phyloP scores from a whole-genome alignment of 139 green algal genomes.

The Astrephomene gubernaculifera region DNA sequence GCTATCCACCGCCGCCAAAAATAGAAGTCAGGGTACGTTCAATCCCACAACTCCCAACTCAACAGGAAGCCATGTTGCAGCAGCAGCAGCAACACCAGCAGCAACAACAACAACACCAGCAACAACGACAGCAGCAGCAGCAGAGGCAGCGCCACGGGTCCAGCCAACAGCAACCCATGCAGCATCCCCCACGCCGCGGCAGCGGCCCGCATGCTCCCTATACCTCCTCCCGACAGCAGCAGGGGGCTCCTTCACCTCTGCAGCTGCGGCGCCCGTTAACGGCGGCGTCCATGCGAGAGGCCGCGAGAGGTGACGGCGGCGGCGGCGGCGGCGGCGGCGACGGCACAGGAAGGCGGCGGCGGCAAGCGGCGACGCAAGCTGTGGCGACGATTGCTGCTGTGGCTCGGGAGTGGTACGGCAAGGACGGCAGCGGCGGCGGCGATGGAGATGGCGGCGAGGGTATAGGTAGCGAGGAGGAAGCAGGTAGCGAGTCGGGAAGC shows the following conservation, averaged over 20 bases:
- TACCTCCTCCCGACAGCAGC: no score
- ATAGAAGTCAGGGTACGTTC: no score
- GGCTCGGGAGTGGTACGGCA: neutral
- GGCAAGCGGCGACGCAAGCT: neutral
- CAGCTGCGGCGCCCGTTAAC: no score
- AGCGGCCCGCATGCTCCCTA: neutral
- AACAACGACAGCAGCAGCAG: neutral
- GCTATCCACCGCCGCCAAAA: no score
- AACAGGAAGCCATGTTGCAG: no score
- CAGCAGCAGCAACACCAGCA: neutral
- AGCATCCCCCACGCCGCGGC: no score
- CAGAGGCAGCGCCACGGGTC: neutral
- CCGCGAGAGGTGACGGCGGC: neutral
- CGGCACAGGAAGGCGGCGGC: neutral
- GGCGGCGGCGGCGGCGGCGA: neutral
- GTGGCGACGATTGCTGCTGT: conserved; percentile 16
- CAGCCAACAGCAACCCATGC: neutral
- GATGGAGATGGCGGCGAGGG: neutral
- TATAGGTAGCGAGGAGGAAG: neutral
- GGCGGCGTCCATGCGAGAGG: no score
- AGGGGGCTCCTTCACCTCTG: no score
- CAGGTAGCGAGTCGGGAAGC: no score
- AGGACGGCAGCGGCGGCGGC: neutral
- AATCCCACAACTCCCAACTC: no score
- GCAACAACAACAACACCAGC: neutral